Conservation (phyloP, 116 monocot species). For the Iris pallida region DNA sequence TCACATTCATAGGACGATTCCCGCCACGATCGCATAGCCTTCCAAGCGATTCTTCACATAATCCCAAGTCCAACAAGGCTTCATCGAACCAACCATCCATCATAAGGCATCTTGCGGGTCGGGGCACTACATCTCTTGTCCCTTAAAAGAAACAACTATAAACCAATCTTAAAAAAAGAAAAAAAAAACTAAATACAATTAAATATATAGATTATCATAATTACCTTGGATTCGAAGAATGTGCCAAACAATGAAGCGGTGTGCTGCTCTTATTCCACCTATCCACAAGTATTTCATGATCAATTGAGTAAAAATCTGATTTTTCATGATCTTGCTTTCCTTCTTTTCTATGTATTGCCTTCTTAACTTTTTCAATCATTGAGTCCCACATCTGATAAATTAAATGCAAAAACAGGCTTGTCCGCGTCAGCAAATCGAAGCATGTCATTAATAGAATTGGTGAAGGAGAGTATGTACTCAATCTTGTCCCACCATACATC, state of each 20-base stretch:
- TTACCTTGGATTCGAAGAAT: neutral
- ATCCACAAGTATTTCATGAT: neutral
- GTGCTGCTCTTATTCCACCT: neutral
- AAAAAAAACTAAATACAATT: neutral
- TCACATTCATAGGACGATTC: too few relatives aligned
- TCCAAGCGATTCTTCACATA: too few relatives aligned
- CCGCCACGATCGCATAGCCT: too few relatives aligned
- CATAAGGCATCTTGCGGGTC: too few relatives aligned
- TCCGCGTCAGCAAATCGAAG: neutral
- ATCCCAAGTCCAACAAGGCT: too few relatives aligned
- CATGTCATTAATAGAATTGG: neutral
- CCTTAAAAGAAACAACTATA: neutral
- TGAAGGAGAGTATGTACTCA: neutral
- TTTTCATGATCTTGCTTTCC: neutral
- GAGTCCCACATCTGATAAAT: neutral
- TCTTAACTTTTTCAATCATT: neutral
- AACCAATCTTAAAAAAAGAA: neutral
- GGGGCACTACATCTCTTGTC: too few relatives aligned
- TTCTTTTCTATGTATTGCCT: neutral
- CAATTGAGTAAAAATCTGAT: neutral
- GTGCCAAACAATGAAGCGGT: neutral
- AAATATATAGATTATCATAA: neutral
- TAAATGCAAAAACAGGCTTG: neutral
- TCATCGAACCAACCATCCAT: too few relatives aligned
- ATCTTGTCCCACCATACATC: neutral